These are phyloP conservation scores for Metschnikowia aberdeeniae DNA, from an alignment of 805 yeast species.

Conservation along the genomic window DNA sequence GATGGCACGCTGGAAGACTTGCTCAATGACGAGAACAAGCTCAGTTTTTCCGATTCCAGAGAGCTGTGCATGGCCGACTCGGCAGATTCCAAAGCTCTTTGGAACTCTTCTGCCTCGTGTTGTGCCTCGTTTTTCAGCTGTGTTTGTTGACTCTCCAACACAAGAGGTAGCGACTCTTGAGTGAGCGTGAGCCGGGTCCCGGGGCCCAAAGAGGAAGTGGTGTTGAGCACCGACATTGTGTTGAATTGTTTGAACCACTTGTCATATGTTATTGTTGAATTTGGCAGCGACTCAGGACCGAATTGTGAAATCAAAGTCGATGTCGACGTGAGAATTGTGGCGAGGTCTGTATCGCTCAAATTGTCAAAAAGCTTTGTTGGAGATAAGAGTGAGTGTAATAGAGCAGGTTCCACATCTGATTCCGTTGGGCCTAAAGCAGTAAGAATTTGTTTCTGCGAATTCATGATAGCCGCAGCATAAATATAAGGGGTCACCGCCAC, in stretches of 20 bases:
- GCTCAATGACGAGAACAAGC: slow-evolving; percentile 33
- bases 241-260: slow-evolving; percentile 36
- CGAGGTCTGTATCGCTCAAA: slow-evolving; percentile 26
- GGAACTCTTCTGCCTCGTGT: slow-evolving; percentile 25
- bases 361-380: slow-evolving; percentile 27
- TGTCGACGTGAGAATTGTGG: slow-evolving; percentile 25
- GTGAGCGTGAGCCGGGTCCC: neutral
- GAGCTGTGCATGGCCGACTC: slow-evolving; percentile 9
- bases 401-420: slow-evolving; percentile 26
- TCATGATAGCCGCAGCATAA: slow-evolving; percentile 52
- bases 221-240: slow-evolving; percentile 29
- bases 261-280: slow-evolving; percentile 21
- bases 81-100: slow-evolving; percentile 18
- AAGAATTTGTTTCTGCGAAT: slow-evolving; percentile 29
- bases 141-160: slow-evolving; percentile 26
- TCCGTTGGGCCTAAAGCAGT: neutral
- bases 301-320: slow-evolving; percentile 22
- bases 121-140: slow-evolving; percentile 27
- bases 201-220: slow-evolving; percentile 24
- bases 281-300: slow-evolving; percentile 22
- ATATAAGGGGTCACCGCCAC: slow-evolving; percentile 54
- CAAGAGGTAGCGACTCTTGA: neutral
- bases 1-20: slow-evolving; percentile 3
- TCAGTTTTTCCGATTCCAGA: slow-evolving; percentile 14
- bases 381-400: slow-evolving; percentile 33